A percentile compares a stretch with the other conserved stretches of the same genome.
These are phyloP conservation scores for Trypanosoma scelopori DNA, from an alignment of 208 protist genomes.

Conservation along the genomic window DNA sequence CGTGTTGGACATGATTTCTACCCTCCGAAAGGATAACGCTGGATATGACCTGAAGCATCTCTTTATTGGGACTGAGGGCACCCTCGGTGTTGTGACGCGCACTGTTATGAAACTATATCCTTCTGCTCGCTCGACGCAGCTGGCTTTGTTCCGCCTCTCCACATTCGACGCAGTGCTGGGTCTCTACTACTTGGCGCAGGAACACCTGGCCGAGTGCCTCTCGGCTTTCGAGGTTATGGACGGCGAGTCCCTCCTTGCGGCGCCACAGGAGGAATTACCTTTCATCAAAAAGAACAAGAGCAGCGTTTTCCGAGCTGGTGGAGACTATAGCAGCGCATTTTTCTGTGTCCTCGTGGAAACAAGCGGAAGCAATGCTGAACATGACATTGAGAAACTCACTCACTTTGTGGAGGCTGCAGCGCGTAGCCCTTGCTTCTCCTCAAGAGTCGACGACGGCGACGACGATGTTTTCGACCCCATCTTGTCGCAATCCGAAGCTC, in stretches of 20 bases:
- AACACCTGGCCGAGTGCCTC: conserved; percentile 89
- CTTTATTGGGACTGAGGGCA: conserved; percentile 97
- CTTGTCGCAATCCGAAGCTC: conserved; percentile 57
- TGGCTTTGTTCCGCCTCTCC: conserved; percentile 78
- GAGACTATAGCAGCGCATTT: conserved; percentile 50
- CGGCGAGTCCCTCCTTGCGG: conserved; percentile 62
- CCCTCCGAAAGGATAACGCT: conserved; percentile 96
- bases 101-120: conserved; percentile 57
- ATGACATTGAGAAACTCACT: conserved; percentile 87
- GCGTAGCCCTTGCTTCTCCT: conserved; percentile 31
- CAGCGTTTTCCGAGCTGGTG: conserved; percentile 38
- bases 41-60: conserved; percentile 97
- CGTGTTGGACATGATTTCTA: conserved; percentile 75
- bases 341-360: conserved; percentile 95
- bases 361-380: conserved; percentile 83
- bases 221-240: conserved; percentile 96
- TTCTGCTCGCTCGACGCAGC: conserved; percentile 67
- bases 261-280: conserved; percentile 40
- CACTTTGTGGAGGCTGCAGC: conserved; percentile 53
- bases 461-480: conserved; percentile 46
- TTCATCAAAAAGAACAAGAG: conserved; percentile 51
- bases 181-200: conserved; percentile 76
- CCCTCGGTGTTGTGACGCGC: conserved; percentile 94
- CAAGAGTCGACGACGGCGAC: conserved; percentile 40
- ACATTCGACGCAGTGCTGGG: conserved; percentile 73